These are phyloP conservation scores for Crithidia mellificae DNA, from an alignment of 208 protist genomes.

Conservation along the genomic window DNA sequence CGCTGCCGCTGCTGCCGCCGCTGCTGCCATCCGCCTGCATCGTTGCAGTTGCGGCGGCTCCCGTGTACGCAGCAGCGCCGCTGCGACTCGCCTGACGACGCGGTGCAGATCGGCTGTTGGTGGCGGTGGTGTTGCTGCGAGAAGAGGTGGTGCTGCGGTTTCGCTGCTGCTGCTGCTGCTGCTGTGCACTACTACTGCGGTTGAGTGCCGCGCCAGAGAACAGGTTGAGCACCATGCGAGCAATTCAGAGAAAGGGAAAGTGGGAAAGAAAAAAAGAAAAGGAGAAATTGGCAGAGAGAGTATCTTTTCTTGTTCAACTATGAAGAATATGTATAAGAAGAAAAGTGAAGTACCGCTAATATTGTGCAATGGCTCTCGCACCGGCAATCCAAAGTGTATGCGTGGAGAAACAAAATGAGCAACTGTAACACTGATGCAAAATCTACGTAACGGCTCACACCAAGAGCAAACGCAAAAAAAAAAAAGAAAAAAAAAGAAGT, in stretches of 20 bases:
- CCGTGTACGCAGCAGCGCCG: background rate
- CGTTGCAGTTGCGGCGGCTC: background rate
- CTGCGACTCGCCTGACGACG: conserved; percentile 18
- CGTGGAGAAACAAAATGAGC: too few species aligned
- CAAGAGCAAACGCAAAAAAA: conserved; percentile 5
- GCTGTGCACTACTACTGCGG: conserved; percentile 7
- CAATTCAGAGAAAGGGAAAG: too few species aligned
- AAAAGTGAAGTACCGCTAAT: too few species aligned
- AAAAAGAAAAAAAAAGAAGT: conserved; percentile 6
- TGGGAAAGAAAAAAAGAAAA: too few species aligned
- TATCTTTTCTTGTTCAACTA: too few species aligned
- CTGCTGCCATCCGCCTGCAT: conserved; percentile 10
- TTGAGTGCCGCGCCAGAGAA: conserved; percentile 35
- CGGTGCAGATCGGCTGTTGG: conserved; percentile 2
- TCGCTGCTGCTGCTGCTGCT: background rate
- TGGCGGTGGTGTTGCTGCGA: conserved; percentile 15
- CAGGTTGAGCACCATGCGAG: conserved; percentile 35
- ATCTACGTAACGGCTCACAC: too few species aligned
- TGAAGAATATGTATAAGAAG: too few species aligned
- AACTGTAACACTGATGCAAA: too few species aligned
- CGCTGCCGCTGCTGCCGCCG: background rate
- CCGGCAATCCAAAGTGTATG: too few species aligned
- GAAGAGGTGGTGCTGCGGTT: conserved; percentile 18
- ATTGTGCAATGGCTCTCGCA: too few species aligned
- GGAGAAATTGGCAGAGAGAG: too few species aligned